phyloP scores from a whole-genome alignment of 331 rosid species.

The Quercus phellos region DNA sequence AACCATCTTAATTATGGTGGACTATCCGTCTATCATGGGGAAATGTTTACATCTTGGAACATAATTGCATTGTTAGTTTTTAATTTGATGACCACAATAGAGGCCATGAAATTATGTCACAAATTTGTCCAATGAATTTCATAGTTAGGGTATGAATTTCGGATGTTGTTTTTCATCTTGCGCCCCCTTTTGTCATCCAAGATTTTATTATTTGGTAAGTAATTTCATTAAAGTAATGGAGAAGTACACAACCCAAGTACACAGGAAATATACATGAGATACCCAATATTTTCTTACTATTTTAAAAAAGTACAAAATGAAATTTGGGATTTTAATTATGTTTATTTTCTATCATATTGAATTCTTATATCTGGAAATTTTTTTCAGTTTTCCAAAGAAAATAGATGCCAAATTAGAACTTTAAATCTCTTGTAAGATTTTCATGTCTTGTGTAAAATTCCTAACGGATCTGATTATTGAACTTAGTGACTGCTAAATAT shows the following conservation, averaged over 20 bases:
- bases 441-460: neutral
- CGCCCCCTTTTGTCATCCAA: neutral
- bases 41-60: neutral
- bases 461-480: conserved; percentile 4
- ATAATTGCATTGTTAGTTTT: neutral
- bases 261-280: too few relatives aligned
- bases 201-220: neutral
- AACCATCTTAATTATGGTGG: neutral
- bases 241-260: too few relatives aligned
- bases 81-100: neutral
- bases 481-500: neutral
- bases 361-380: neutral
- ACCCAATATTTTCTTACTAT: neutral
- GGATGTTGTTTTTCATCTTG: neutral
- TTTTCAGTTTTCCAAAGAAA: neutral
- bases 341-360: conserved; percentile 10
- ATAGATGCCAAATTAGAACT: neutral
- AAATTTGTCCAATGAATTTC: neutral
- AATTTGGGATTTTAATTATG: conserved; percentile 3
- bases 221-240: too few relatives aligned
- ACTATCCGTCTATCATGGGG: neutral
- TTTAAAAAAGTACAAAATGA: neutral
- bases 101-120: neutral
- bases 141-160: neutral
- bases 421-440: neutral